Evolutionary conservation across 1,284 basidiomycete species (phyloP).

Genomic region (Leccinum fuscescens): DNA sequence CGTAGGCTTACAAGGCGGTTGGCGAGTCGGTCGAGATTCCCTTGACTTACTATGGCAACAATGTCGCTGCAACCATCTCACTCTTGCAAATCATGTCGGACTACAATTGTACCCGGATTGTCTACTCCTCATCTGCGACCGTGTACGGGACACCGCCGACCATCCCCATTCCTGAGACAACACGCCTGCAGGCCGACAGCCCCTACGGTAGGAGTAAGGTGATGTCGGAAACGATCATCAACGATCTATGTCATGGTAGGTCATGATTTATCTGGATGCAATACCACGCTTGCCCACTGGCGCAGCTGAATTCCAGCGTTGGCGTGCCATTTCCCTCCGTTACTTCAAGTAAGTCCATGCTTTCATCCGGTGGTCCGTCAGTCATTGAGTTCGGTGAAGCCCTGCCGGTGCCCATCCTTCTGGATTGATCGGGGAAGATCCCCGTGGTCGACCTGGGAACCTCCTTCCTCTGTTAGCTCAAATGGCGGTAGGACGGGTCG

Average conservation of each 20-base stretch:
- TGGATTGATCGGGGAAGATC: constrained; percentile 95
- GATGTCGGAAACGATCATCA: constrained; percentile 89
- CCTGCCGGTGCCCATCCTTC: constrained; percentile 97
- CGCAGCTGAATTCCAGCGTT: constrained; percentile 66
- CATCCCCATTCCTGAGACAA: constrained; percentile 94
- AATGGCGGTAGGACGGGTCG: constrained; percentile 91
- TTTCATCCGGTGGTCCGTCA: neutral
- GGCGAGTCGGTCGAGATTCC: constrained; percentile 97
- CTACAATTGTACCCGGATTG: constrained; percentile 80
- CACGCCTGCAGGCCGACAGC: constrained; percentile 85
- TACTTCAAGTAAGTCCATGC: constrained; percentile 87
- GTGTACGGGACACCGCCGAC: constrained; percentile 93
- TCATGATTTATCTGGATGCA: constrained; percentile 3
- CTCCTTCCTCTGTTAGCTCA: constrained; percentile 92
- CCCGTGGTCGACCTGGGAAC: constrained; percentile 92
- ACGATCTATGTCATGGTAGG: constrained; percentile 83
- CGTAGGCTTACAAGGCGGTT: constrained; percentile 93
- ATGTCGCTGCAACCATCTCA: constrained; percentile 81
- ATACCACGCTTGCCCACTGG: constrained; percentile 11
- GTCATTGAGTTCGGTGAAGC: constrained; percentile 41
- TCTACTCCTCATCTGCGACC: constrained; percentile 99
- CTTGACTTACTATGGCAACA: constrained; percentile 89
- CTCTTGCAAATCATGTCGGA: constrained; percentile 86
- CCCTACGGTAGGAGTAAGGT: constrained; percentile 96
- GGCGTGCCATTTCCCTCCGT: constrained; percentile 82